These are phyloP conservation scores for Cercospora janseana DNA, from an alignment of 2,329 filamentous ascomycete genomes.

Conservation along the genomic window DNA sequence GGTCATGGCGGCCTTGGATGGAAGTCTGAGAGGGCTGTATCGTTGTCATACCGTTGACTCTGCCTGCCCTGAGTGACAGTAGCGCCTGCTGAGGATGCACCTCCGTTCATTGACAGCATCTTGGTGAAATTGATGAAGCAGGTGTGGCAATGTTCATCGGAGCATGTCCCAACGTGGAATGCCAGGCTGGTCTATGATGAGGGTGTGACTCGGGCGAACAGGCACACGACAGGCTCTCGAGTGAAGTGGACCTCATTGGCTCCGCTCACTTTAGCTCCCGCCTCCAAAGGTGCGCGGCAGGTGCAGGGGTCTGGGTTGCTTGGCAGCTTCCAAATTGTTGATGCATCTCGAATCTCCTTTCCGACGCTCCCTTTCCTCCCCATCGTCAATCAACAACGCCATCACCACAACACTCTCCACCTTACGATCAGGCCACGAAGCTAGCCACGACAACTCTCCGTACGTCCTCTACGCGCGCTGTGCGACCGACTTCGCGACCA, in stretches of 20 bases:
- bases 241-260: constrained; percentile 2
- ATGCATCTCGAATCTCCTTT: constrained; percentile 21
- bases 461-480: constrained; percentile 22
- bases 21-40: background rate
- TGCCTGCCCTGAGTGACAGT: constrained; percentile 14
- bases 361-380: constrained; percentile 27
- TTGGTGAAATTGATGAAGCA: background rate
- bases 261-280: constrained; percentile 7
- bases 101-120: constrained; percentile 27
- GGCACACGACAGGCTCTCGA: constrained; percentile 5
- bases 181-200: too few relatives aligned
- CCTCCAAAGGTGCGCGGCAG: constrained; percentile 6
- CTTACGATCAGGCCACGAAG: constrained; percentile 43
- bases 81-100: constrained; percentile 12
- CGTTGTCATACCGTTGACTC: constrained; percentile 12
- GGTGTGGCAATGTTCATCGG: constrained; percentile 7
- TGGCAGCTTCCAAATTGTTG: constrained; percentile 4
- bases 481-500: constrained; percentile 4
- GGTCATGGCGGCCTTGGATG: background rate
- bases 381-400: constrained; percentile 26
- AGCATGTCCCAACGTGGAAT: too few relatives aligned
- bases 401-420: constrained; percentile 25
- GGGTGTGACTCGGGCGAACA: background rate
- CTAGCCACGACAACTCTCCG: constrained; percentile 51
- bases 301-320: constrained; percentile 4